Conservation (phyloP, 179 eudicot genomes). For the Spergularia azorica region DNA sequence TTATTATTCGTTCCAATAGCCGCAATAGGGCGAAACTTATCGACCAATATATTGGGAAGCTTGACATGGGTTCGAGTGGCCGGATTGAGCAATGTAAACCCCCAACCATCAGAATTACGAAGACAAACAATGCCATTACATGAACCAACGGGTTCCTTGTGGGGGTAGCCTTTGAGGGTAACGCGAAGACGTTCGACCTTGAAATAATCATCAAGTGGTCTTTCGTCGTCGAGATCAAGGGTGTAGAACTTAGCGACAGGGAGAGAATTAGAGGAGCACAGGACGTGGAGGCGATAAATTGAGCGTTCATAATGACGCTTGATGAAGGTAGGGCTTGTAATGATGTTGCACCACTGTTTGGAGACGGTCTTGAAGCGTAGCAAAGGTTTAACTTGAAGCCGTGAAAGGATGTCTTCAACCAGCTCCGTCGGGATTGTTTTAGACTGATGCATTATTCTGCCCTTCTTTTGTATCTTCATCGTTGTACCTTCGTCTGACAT, state of each 20-base stretch:
- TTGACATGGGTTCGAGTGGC: background rate
- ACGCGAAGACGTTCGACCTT: background rate
- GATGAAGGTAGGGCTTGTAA: background rate
- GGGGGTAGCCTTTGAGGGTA: background rate
- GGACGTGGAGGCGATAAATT: background rate
- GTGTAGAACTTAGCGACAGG: background rate
- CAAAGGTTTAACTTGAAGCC: conserved; percentile 1
- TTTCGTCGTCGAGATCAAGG: background rate
- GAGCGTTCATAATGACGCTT: background rate
- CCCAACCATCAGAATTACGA: background rate
- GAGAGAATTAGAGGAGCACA: background rate
- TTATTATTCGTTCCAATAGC: no score
- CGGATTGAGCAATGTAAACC: background rate
- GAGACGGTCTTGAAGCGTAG: conserved; percentile 3
- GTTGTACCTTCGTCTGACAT: no score
- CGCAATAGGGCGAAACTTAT: background rate
- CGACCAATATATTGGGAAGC: background rate
- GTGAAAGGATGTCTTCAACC: background rate
- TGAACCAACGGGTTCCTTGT: background rate
- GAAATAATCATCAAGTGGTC: background rate
- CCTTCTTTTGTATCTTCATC: background rate
- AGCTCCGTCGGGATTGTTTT: background rate
- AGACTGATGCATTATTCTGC: background rate
- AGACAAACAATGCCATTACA: background rate
- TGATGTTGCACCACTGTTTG: background rate